These are phyloP conservation scores for Calocybe cyanea DNA, from an alignment of 768 basidiomycete genomes.

Conservation along the genomic window DNA sequence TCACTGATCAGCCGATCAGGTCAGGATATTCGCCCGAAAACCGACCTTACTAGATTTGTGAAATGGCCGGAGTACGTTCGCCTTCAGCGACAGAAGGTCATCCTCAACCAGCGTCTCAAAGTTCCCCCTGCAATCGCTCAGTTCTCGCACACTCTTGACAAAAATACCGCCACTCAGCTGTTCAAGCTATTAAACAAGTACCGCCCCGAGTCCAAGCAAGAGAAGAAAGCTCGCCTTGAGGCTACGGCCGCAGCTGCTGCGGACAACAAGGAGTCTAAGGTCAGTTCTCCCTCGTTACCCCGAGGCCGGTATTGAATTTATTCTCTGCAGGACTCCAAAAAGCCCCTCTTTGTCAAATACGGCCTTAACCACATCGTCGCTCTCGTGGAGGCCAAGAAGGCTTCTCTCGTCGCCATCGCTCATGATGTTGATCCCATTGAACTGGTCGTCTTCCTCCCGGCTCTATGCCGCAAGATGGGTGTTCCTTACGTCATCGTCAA, in stretches of 20 bases:
- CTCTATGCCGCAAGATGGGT: conserved; percentile 99
- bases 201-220: conserved; percentile 89
- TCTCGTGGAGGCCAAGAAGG: conserved; percentile 97
- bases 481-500: conserved; percentile 98
- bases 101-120: conserved; percentile 96
- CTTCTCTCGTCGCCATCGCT: conserved; percentile 90
- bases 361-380: conserved; percentile 97
- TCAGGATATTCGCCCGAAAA: conserved; percentile 86
- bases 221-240: conserved; percentile 93
- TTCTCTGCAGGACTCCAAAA: conserved; percentile 70
- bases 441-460: conserved; percentile 97
- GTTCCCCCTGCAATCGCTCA: conserved; percentile 98
- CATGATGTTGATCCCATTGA: conserved; percentile 99
- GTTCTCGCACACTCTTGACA: conserved; percentile 96
- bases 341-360: conserved; percentile 93
- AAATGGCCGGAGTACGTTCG: conserved; percentile 99
- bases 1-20: conserved; percentile 42
- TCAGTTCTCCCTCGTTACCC: conserved; percentile 17
- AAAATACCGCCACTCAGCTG: conserved; percentile 97
- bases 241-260: conserved; percentile 74
- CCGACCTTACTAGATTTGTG: conserved; percentile 94
- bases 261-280: conserved; percentile 60
- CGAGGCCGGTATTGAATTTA: background rate
- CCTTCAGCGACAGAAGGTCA: conserved; percentile 97
- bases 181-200: conserved; percentile 99